Evolutionary conservation across 2,329 filamentous ascomycete species (phyloP).

Genomic region (Exophiala sideris): DNA sequence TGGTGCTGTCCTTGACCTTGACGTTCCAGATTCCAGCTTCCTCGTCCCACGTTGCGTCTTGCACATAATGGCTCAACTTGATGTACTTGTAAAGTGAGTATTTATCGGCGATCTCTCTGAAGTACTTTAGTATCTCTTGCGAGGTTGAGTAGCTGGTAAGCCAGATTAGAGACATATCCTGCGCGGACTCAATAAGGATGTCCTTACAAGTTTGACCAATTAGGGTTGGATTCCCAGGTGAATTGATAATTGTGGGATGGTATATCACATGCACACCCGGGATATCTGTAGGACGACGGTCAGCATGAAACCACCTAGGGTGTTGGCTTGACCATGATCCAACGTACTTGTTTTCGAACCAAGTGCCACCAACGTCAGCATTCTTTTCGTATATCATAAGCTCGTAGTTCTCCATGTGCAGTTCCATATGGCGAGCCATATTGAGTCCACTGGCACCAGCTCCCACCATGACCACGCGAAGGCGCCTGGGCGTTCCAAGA

Average conservation of each 20-base stretch:
- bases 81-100: constrained; percentile 29
- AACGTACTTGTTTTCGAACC: constrained; percentile 32
- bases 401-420: constrained; percentile 20
- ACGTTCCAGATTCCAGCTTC: constrained; percentile 30
- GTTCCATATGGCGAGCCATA: constrained; percentile 20
- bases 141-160: constrained; percentile 27
- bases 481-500: too few species aligned
- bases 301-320: too few species aligned
- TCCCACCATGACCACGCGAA: background rate
- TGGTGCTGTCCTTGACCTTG: constrained; percentile 36
- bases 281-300: background rate
- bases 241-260: constrained; percentile 34
- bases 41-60: constrained; percentile 31
- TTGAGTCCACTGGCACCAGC: constrained; percentile 31
- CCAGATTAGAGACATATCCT: too few species aligned
- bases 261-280: constrained; percentile 35
- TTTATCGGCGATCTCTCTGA: constrained; percentile 26
- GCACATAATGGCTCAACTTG: constrained; percentile 27
- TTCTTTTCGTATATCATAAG: constrained; percentile 30
- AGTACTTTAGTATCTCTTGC: constrained; percentile 31
- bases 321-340: too few species aligned
- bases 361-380: constrained; percentile 32
- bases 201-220: constrained; percentile 20
- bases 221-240: constrained; percentile 34
- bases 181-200: too few species aligned